Evolutionary conservation across 768 basidiomycete species (phyloP).

Genomic region (Cantharellus cinnabarinus): DNA sequence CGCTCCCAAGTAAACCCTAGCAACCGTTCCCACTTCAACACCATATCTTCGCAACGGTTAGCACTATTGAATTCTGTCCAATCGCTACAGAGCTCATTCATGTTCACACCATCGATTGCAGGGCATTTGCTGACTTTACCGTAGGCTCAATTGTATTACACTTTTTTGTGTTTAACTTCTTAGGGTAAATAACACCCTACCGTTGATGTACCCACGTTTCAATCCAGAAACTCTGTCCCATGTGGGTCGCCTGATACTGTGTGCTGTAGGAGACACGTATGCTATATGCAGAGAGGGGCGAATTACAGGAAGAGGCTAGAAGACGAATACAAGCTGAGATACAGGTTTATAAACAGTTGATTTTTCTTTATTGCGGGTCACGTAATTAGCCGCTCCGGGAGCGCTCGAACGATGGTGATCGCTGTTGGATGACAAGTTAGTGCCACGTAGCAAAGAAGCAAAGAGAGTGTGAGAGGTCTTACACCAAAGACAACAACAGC

Average conservation of each 20-base stretch:
- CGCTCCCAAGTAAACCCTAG: slow-evolving; percentile 81
- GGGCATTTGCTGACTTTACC: slow-evolving; percentile 94
- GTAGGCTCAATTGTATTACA: slow-evolving; percentile 89
- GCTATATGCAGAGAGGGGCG: too few relatives aligned
- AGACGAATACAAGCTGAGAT: too few relatives aligned
- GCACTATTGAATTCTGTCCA: slow-evolving; percentile 12
- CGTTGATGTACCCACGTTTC: too few relatives aligned
- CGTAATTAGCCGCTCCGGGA: slow-evolving; percentile 9
- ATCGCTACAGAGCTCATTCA: neutral
- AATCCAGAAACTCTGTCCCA: too few relatives aligned
- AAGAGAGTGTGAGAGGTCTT: slow-evolving; percentile 13
- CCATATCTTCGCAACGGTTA: slow-evolving; percentile 83
- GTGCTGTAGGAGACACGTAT: too few relatives aligned
- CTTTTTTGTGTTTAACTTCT: slow-evolving; percentile 97
- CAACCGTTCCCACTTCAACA: slow-evolving; percentile 66
- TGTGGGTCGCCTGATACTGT: too few relatives aligned
- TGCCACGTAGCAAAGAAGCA: slow-evolving; percentile 3
- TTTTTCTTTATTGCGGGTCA: too few relatives aligned
- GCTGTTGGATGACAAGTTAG: slow-evolving; percentile 20
- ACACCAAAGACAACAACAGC: slow-evolving; percentile 71
- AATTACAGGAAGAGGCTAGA: too few relatives aligned
- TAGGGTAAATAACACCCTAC: slow-evolving; percentile 34
- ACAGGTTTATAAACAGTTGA: too few relatives aligned
- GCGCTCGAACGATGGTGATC: slow-evolving; percentile 58
- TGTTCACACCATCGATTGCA: slow-evolving; percentile 16